Percentiles rank a stretch among this genome's conserved stretches.
These are phyloP conservation scores for Avena sativa DNA, from an alignment of 176 grass and related monocot genomes.

Conservation along the genomic window DNA sequence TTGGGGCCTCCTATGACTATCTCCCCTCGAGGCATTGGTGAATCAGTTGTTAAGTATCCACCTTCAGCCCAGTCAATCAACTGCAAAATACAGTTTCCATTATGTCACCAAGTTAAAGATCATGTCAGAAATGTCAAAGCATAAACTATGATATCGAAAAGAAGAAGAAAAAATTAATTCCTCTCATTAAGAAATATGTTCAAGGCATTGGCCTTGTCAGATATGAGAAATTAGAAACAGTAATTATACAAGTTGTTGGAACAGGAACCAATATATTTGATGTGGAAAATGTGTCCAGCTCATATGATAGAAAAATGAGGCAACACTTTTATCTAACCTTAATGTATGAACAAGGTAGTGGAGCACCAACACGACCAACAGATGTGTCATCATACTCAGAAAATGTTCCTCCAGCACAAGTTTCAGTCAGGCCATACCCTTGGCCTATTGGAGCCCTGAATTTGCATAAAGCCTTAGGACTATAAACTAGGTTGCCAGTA, in stretches of 20 bases:
- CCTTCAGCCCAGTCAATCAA: conserved; percentile 90
- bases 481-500: conserved; percentile 30
- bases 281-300: conserved; percentile 17
- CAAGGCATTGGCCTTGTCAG: conserved; percentile 8
- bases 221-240: conserved; percentile 17
- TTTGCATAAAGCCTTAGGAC: conserved; percentile 43
- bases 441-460: conserved; percentile 96
- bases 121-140: conserved; percentile 22
- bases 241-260: not conserved
- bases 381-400: conserved; percentile 90
- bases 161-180: conserved; percentile 12
- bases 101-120: conserved; percentile 32
- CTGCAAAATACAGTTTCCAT: conserved; percentile 53
- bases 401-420: conserved; percentile 94
- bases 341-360: conserved; percentile 85
- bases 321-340: conserved; percentile 58
- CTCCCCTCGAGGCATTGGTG: conserved; percentile 91
- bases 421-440: conserved; percentile 98
- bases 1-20: conserved; percentile 94
- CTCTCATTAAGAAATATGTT: conserved; percentile 10
- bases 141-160: conserved; percentile 13
- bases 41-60: conserved; percentile 84
- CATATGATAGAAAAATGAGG: conserved; percentile 14
- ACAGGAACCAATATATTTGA: conserved; percentile 21
- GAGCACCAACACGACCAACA: conserved; percentile 92